A percentile compares a stretch with the other conserved stretches of the same genome.
These are phyloP conservation scores for Nigrospora sphaerica DNA, from an alignment of 2,329 filamentous ascomycete genomes.

Conservation along the genomic window DNA sequence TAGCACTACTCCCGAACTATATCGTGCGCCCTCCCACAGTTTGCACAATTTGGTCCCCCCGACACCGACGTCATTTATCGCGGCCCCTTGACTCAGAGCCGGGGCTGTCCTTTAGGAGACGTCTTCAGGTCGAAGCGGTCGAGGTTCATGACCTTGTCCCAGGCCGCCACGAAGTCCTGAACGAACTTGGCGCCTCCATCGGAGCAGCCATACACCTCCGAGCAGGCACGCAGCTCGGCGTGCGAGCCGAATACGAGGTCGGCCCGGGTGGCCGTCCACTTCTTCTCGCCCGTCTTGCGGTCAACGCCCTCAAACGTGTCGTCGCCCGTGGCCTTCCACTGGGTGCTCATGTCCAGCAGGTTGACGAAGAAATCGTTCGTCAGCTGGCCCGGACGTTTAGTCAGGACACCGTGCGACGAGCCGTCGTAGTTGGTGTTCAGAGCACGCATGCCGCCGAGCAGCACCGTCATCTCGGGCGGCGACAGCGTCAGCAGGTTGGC, in stretches of 20 bases:
- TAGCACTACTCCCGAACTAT: too few species aligned
- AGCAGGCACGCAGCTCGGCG: constrained; percentile 61
- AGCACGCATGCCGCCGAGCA: constrained; percentile 65
- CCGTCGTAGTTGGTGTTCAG: constrained; percentile 67
- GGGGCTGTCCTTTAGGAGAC: too few species aligned
- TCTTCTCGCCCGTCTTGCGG: constrained; percentile 57
- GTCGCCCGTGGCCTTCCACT: constrained; percentile 51
- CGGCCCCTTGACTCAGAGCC: too few species aligned
- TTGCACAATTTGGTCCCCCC: too few species aligned
- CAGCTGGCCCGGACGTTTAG: constrained; percentile 57
- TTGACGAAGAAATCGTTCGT: constrained; percentile 81
- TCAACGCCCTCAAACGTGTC: constrained; percentile 59
- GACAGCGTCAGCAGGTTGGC: constrained; percentile 65
- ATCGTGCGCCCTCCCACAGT: too few species aligned
- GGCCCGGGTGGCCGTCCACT: constrained; percentile 62
- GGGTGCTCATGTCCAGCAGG: constrained; percentile 59
- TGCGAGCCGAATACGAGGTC: constrained; percentile 68
- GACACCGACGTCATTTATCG: too few species aligned
- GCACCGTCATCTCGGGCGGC: constrained; percentile 62
- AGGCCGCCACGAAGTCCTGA: constrained; percentile 65
- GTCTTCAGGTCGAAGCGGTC: constrained; percentile 56
- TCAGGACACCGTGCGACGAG: constrained; percentile 61
- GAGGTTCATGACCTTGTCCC: constrained; percentile 69
- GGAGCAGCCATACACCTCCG: constrained; percentile 60
- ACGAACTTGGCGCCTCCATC: constrained; percentile 59